These are phyloP conservation scores for Fusarium temperatum DNA, from an alignment of 2,329 filamentous ascomycete genomes.

Conservation along the genomic window DNA sequence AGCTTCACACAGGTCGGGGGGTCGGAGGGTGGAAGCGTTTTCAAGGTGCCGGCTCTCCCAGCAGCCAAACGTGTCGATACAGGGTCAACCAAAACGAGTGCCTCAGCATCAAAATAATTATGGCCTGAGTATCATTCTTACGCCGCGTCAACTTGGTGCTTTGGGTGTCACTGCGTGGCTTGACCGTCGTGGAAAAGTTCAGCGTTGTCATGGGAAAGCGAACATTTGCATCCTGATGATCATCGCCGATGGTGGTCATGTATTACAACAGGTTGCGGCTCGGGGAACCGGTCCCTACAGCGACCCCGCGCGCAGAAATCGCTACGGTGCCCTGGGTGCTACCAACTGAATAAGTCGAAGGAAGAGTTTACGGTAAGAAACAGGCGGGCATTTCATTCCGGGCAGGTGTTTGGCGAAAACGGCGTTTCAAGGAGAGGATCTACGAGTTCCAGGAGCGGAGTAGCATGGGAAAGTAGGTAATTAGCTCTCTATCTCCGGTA, in stretches of 20 bases:
- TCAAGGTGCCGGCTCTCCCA: constrained; percentile 84
- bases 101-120: constrained; percentile 39
- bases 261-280: constrained; percentile 5
- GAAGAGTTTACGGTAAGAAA: not conserved
- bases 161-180: not conserved
- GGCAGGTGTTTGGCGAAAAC: constrained; percentile 32
- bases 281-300: not conserved
- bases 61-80: constrained; percentile 72
- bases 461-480: constrained; percentile 12
- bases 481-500: constrained; percentile 4
- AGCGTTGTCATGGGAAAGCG: constrained; percentile 16
- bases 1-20: constrained; percentile 87
- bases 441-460: not conserved
- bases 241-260: constrained; percentile 12
- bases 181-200: constrained; percentile 27
- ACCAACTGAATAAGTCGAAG: not conserved
- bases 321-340: not conserved
- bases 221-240: constrained; percentile 34
- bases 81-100: constrained; percentile 49
- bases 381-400: not conserved
- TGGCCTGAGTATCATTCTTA: not conserved
- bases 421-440: constrained; percentile 33
- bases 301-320: not conserved
- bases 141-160: not conserved
- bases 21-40: constrained; percentile 65